Evolutionary conservation across 2,329 filamentous ascomycete genomes (phyloP), one percentile per base, ranked within the genome.

Genomic region (Hirsutella minnesotensis): DNA sequence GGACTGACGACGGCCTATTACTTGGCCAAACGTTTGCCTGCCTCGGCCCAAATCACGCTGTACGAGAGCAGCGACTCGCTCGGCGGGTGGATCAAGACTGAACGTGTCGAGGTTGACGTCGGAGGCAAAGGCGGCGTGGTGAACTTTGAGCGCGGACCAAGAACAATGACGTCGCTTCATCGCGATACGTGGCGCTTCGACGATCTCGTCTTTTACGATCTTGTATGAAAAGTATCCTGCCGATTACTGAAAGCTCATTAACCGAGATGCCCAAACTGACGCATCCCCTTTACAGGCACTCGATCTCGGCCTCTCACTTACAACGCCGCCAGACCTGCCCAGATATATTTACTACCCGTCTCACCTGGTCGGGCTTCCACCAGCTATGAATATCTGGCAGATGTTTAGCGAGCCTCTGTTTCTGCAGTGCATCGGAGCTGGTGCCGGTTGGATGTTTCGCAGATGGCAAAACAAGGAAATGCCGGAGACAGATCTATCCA

Each of bases 281-380:
- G 16, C 35, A 8, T 9, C 9, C 31, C 31, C 12, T 18, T 18
- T 33, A 16, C 37, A 64, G 61, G 54, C 52, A 15, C 54, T 62
- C 36, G 60, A 63, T 43, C 56, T 64, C 22, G 61, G 61, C 30
- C 60, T 64, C 46, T 43, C 47, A n/a, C 53, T 79, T 70, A 38
- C 61, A 61, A 69, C 73, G 64, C 72, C 41, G 69, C 71, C 42
- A 68, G 56, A 53, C 35, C 48, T 51, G 40, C 52, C 58, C 13
- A 83, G 88, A 47, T 95, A 81, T 61, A 69, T 96, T 46, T 95
- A 92, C 71, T 94, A 94, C 55, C 86, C 86, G 2, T 84, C 95
- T 58, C 85, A 81, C 54, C 73, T 66, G 29, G 59, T 66, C 22
- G 42, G 51, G 31, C 48, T 61, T 21, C 63, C 62, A 2, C 61